Conservation (phyloP, 495 filamentous ascomycete species). For the Parachaetomium inaequale region DNA sequence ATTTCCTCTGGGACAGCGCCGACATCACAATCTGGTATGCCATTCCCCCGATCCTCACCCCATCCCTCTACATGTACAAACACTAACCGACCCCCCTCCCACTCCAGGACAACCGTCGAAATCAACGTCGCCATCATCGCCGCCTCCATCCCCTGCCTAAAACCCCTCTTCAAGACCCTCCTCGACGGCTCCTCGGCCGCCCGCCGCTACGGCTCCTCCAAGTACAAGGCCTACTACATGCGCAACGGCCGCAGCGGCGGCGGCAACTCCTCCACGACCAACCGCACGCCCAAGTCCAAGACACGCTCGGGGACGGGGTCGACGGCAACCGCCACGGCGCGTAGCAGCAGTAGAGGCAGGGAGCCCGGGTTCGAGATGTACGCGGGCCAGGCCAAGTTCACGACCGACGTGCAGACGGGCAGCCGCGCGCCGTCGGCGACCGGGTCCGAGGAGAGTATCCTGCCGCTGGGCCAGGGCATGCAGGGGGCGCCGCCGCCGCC, state of each 20-base stretch:
- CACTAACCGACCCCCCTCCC: background rate
- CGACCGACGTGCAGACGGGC: slow-evolving; percentile 8
- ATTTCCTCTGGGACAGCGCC: slow-evolving; percentile 45
- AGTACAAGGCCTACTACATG: slow-evolving; percentile 12
- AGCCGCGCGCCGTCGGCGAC: background rate
- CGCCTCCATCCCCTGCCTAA: slow-evolving; percentile 20
- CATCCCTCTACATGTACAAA: too few relatives aligned
- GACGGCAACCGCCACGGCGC: too few relatives aligned
- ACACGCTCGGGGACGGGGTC: too few relatives aligned
- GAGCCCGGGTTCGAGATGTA: slow-evolving; percentile 16
- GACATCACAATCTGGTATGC: slow-evolving; percentile 36
- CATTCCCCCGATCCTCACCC: background rate
- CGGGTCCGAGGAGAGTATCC: slow-evolving; percentile 21
- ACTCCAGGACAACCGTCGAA: slow-evolving; percentile 19
- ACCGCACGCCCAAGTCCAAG: background rate
- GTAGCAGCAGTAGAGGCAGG: too few relatives aligned
- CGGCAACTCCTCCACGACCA: background rate
- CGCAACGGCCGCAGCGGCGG: background rate
- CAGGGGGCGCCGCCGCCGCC: background rate
- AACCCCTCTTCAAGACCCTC: slow-evolving; percentile 22
- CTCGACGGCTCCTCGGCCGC: slow-evolving; percentile 14
- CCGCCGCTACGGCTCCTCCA: slow-evolving; percentile 7
- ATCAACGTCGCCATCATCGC: slow-evolving; percentile 23
- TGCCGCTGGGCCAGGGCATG: background rate
- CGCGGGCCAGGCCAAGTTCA: slow-evolving; percentile 1